Conservation (phyloP, 2,329 filamentous ascomycete genomes). For the Colletotrichum cordylinicola region DNA sequence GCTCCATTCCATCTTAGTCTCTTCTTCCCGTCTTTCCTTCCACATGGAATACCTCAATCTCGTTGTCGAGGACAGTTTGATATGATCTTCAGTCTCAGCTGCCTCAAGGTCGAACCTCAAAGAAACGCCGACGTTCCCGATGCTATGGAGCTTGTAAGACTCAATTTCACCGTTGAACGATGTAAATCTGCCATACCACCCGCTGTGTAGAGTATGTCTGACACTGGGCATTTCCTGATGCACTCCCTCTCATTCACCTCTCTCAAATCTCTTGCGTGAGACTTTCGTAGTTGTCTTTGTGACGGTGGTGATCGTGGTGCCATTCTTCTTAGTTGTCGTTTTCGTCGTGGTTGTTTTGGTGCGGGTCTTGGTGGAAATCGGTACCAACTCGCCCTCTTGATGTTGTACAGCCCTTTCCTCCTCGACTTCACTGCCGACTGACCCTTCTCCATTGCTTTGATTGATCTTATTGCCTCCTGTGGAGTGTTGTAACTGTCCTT, state of each 20-base stretch:
- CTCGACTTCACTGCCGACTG: accelerated
- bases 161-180: background rate
- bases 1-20: background rate
- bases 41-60: background rate
- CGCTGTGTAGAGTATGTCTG: accelerated
- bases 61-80: accelerated
- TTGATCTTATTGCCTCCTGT: no score
- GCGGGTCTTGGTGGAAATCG: background rate
- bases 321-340: background rate
- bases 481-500: background rate
- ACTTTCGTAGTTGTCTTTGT: background rate
- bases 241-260: background rate
- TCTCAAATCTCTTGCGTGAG: background rate
- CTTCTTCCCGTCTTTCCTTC: background rate
- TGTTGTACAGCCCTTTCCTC: accelerated
- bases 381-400: background rate
- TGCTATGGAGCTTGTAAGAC: background rate
- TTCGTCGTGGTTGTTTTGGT: background rate
- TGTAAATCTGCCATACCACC: background rate
- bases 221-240: background rate
- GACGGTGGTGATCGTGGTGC: background rate
- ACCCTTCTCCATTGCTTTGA: accelerated
- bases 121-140: accelerated
- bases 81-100: background rate
- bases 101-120: accelerated